These are phyloP conservation scores for Simplicillium aogashimaense DNA, from an alignment of 2,329 filamentous ascomycete species.

Conservation along the genomic window DNA sequence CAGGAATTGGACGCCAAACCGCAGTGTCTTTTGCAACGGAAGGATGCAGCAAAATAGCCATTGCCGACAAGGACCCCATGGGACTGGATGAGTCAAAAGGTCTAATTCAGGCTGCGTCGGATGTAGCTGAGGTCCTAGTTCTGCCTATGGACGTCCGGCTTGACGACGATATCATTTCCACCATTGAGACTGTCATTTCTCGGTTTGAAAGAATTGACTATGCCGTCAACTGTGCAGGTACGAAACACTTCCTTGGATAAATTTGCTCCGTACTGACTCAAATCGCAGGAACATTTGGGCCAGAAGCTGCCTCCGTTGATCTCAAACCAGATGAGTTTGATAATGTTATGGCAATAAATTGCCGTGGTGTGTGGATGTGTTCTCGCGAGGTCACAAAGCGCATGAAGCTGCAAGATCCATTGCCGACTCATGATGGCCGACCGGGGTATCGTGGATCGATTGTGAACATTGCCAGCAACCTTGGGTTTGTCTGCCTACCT, in stretches of 20 bases:
- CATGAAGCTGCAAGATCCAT: slow-evolving; percentile 32
- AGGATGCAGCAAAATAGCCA: slow-evolving; percentile 29
- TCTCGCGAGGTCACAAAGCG: slow-evolving; percentile 28
- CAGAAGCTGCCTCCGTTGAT: slow-evolving; percentile 23
- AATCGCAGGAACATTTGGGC: slow-evolving; percentile 24
- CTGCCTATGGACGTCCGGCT: slow-evolving; percentile 23
- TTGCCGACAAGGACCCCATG: slow-evolving; percentile 25
- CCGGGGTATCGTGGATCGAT: slow-evolving; percentile 28
- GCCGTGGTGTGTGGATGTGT: slow-evolving; percentile 33
- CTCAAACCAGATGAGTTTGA: slow-evolving; percentile 28
- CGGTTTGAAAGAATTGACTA: slow-evolving; percentile 33
- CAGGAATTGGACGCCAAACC: slow-evolving; percentile 31
- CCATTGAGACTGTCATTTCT: slow-evolving; percentile 20
- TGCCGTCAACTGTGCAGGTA: slow-evolving; percentile 32
- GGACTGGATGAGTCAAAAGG: slow-evolving; percentile 21
- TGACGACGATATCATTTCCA: slow-evolving; percentile 20
- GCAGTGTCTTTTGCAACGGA: slow-evolving; percentile 32
- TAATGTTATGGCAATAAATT: slow-evolving; percentile 29
- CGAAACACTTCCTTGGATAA: not conserved
- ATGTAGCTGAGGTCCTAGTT: slow-evolving; percentile 14
- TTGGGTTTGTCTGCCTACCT: slow-evolving; percentile 30
- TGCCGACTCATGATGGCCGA: slow-evolving; percentile 31
- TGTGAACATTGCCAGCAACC: slow-evolving; percentile 33
- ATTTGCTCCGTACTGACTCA: not conserved
- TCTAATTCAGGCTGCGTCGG: slow-evolving; percentile 17